Base-by-base conservation (phyloP, 306 rosid species). In the Adenanthera pavonina region DNA sequence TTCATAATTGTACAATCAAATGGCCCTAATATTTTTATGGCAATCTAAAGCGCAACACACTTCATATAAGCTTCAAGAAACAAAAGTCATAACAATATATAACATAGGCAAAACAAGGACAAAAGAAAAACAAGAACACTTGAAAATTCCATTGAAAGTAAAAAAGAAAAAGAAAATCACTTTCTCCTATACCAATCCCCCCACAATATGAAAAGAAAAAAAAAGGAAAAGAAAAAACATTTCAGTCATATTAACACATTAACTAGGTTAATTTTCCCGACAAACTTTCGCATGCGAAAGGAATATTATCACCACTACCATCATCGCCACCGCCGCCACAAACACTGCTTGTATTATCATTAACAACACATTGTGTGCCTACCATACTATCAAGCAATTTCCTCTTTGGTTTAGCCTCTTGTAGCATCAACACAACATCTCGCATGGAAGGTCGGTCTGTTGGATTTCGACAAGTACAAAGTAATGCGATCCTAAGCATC, bases 111-210 rank as follows among this genome's bases (percentile, higher is more conserved):
- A 82, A 69, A 60, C 67, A 33, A 74, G 75, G 77, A 54, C 34
- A n/a, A 20, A 46, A 7, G 15, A 80, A 84, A 25, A 44, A 44
- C 0, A 19, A 82, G 82, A 64, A 14, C 85, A 89, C 89, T 73
- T 78, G 80, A 46, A 75, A 87, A 87, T 83, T 87, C 82, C 89
- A 89, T 83, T 88, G 78, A 85, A 85, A 86, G 38, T 40, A 75
- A 72, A 82, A 84, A 2, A n/a, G 9, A 82, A 83, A 9, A 11
- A 19, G 19, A 69, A 69, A 88, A 84, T 78, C 81, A 80, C 89
- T 79, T 75, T 91, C 87, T 90, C 89, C 97, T 95, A 92, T 95
- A 95, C 99, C 99, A 90, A 95, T 90, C 83, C 93, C 89, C 95
- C 99, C 95, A 87, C 88, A 92, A 90, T 88, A 84, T 86, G 76